Percentiles rank a stretch among this genome's conserved stretches.
Evolutionary conservation across 2,329 filamentous ascomycete genomes (phyloP).

Genomic region (Alternaria infectoria): DNA sequence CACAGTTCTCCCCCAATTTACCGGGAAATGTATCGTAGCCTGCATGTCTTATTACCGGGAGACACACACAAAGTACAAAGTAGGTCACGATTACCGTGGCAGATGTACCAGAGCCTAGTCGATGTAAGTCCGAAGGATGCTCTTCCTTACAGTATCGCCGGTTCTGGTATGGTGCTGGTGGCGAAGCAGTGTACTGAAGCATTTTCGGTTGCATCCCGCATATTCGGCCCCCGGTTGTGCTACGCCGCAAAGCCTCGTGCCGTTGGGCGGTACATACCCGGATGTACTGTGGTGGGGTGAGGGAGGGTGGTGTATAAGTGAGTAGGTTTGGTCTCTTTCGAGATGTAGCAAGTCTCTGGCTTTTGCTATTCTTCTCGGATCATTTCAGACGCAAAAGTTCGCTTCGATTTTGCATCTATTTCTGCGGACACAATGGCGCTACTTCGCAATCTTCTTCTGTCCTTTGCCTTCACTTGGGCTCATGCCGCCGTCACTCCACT

Average conservation of each 20-base stretch:
- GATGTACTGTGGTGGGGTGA: neutral
- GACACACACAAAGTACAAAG: neutral
- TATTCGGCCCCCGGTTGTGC: neutral
- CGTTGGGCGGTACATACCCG: neutral
- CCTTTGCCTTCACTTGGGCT: neutral
- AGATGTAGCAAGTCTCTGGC: neutral
- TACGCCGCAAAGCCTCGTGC: conserved; percentile 2
- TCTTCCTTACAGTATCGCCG: neutral
- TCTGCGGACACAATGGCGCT: neutral
- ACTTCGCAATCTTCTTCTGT: neutral
- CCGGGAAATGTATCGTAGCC: neutral
- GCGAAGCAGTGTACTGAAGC: conserved; percentile 8
- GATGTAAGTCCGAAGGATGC: neutral
- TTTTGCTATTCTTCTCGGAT: neutral
- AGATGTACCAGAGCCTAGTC: neutral
- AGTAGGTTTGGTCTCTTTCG: neutral
- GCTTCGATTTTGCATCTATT: neutral
- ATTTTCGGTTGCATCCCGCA: conserved; percentile 2
- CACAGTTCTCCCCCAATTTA: neutral
- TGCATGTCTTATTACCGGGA: neutral
- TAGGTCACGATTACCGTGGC: neutral
- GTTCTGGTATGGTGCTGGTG: neutral
- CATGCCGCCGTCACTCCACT: neutral
- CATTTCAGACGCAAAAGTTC: neutral
- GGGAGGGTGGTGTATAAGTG: conserved; percentile 2